A percentile compares a stretch with the other conserved stretches of the same genome.
phyloP scores from a whole-genome alignment of 2,329 filamentous ascomycete genomes.

The Sporothrix variecibatus region DNA sequence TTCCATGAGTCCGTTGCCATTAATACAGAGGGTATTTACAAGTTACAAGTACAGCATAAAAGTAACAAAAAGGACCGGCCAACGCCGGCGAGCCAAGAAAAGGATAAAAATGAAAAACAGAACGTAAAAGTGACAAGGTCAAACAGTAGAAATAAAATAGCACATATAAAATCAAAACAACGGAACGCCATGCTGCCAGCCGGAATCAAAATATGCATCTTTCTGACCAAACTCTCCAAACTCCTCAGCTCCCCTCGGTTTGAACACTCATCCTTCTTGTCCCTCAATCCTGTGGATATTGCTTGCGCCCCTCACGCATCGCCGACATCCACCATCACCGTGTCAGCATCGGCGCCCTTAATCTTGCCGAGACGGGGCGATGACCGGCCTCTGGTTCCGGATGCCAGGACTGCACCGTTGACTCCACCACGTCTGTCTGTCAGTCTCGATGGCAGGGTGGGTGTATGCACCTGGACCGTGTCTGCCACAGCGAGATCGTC shows the following conservation, averaged over 20 bases:
- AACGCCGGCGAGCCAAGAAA: neutral
- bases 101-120: neutral
- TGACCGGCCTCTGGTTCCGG: conserved; percentile 30
- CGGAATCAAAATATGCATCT: conserved; percentile 1
- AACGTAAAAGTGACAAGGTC: neutral
- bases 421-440: conserved; percentile 33
- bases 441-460: conserved; percentile 34
- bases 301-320: neutral
- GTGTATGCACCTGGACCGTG: conserved; percentile 43
- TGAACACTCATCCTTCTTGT: neutral
- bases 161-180: conserved; percentile 1
- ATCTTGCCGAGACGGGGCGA: conserved; percentile 34
- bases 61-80: neutral
- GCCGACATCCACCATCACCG: conserved; percentile 35
- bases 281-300: neutral
- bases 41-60: neutral
- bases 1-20: neutral
- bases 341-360: conserved; percentile 31
- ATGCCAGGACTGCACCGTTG: conserved; percentile 26
- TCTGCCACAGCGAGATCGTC: conserved; percentile 30
- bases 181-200: conserved; percentile 12
- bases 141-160: neutral
- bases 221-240: neutral
- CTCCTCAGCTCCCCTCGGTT: neutral
- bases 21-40: conserved; percentile 16